A percentile compares a stretch with the other conserved stretches of the same genome.
phyloP scores from a whole-genome alignment of 2,329 filamentous ascomycete genomes.

The Arthrobotrys conoides region DNA sequence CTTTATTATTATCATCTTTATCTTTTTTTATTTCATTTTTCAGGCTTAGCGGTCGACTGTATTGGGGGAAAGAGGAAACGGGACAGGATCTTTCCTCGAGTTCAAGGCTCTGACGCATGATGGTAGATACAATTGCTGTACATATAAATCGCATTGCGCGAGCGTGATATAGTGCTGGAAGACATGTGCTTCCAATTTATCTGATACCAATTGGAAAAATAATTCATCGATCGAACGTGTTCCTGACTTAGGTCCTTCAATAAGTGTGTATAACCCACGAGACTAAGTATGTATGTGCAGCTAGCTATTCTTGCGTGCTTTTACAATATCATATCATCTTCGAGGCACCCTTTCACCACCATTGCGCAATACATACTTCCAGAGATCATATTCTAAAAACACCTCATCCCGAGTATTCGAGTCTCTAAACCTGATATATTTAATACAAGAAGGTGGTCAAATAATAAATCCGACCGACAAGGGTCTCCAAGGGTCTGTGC shows the following conservation, averaged over 20 bases:
- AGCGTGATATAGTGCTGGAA: slow-evolving; percentile 44
- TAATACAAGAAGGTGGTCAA: slow-evolving; percentile 54
- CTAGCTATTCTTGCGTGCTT: slow-evolving; percentile 28
- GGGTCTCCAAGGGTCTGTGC: slow-evolving; percentile 58
- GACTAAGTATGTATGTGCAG: neutral
- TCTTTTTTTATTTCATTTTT: neutral
- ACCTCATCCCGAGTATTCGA: slow-evolving; percentile 16
- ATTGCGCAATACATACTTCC: slow-evolving; percentile 10
- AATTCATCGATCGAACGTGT: neutral
- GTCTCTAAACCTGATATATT: neutral
- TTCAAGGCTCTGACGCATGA: slow-evolving; percentile 2
- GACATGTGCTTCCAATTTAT: slow-evolving; percentile 21
- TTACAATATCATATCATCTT: slow-evolving; percentile 21
- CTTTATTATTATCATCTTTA: slow-evolving; percentile 17
- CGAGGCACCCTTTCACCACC: neutral
- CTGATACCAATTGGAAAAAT: slow-evolving; percentile 21
- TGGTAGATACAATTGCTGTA: slow-evolving; percentile 49
- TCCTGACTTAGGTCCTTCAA: no score
- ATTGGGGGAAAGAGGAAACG: slow-evolving; percentile 23
- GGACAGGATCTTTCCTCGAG: slow-evolving; percentile 35
- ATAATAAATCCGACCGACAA: slow-evolving; percentile 60
- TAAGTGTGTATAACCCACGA: neutral
- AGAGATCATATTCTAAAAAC: neutral
- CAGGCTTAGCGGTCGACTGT: slow-evolving; percentile 16
- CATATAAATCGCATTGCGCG: slow-evolving; percentile 57